Base-by-base conservation (phyloP, 768 basidiomycete species). In the Chlorophyllum brunneum region DNA sequence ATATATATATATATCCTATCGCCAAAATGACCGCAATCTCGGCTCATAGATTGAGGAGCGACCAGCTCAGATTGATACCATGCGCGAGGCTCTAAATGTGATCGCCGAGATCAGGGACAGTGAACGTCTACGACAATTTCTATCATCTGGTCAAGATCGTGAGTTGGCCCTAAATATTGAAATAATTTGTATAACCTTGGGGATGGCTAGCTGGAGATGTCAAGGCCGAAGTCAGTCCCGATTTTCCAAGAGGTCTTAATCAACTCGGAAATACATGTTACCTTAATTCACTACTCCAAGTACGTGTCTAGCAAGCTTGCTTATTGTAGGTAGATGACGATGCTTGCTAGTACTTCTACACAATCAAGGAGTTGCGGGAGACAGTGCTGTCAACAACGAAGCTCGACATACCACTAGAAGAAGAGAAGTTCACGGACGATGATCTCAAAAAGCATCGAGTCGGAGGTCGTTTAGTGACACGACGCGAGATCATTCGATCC, bases 251-350 rank as follows among this genome's bases (percentile, higher is more conserved):
- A 51, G 93, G 92, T 4, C 76, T 95, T 24, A 88, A 93, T 62
- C 92, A 95, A 62, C 77, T 92, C 18, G 90, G 91, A 44, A 93
- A 92, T 59, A 93, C 91, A 0, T 92, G 92, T 61, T 92, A 92
- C 61, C 72, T 90, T 41, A 93, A 92, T 62, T 92, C 87, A 31
- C 71, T 88, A 50, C 70, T 88, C 15, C 88, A 85, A 73, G 88
- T 82, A 60, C 26, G 63, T 57, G 15, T 24, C 23, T 3, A 16
- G 11, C 9, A 18, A 9, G 37, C 20, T 24, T 37, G 11, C 37
- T 18, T 53, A 31, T 38, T 9, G 24, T 16, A 18, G 29, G 22
- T 42, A 10, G 40, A 34, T 45, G 18, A 22, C 27, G n/a, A n/a
- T 20, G 34, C 16, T 40, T 50, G 6, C n/a, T 63, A 95, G 87